These are phyloP conservation scores for Fraxinus excelsior DNA, from an alignment of 257 asterid genomes.

Conservation along the genomic window DNA sequence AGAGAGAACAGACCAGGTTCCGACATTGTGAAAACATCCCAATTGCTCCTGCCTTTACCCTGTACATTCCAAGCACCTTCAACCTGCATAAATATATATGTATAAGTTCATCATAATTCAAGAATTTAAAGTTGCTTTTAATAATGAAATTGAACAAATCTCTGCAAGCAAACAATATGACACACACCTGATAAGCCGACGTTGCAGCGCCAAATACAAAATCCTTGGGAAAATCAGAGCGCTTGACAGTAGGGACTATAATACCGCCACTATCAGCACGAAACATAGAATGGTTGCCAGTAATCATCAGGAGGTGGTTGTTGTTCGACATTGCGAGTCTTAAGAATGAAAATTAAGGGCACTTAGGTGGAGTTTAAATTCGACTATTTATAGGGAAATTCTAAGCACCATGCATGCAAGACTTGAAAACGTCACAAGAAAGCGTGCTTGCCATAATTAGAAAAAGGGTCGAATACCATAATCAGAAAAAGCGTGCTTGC, in stretches of 20 bases:
- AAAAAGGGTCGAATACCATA: no score
- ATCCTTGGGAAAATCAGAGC: conserved; percentile 16
- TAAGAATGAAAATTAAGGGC: not conserved
- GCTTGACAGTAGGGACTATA: not conserved
- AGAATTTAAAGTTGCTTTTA: not conserved
- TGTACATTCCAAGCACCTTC: conserved; percentile 39
- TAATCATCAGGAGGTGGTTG: not conserved
- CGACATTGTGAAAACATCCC: conserved; percentile 42
- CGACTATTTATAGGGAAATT: not conserved
- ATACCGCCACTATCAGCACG: not conserved
- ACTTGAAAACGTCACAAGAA: not conserved
- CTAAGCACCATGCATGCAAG: not conserved
- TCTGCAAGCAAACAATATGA: not conserved
- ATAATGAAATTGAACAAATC: not conserved
- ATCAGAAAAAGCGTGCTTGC: no score
- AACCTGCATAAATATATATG: not conserved
- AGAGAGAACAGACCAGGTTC: conserved; percentile 19
- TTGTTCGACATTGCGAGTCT: not conserved
- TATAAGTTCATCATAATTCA: no score
- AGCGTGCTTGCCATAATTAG: not conserved
- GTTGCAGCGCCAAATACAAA: conserved; percentile 25
- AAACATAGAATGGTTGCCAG: not conserved
- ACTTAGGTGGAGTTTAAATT: not conserved
- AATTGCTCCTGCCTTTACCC: conserved; percentile 41
- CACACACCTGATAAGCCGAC: conserved; percentile 24